phyloP scores from a whole-genome alignment of 1,284 basidiomycete species.

The Neonothopanus nambi region DNA sequence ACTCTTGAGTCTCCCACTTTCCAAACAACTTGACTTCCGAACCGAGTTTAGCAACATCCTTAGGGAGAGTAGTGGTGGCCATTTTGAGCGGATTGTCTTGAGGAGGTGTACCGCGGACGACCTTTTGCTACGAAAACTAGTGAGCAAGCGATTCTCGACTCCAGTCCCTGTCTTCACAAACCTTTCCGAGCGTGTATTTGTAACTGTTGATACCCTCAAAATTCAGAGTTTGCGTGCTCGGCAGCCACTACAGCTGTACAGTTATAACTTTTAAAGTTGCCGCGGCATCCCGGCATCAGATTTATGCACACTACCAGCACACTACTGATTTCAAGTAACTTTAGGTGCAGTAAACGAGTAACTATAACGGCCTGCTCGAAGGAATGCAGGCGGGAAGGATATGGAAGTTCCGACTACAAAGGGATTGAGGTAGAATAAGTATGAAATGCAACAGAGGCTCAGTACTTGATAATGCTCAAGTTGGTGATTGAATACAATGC shows the following conservation, averaged over 20 bases:
- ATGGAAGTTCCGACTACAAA: too few species aligned
- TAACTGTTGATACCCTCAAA: conserved; percentile 42
- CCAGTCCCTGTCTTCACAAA: conserved; percentile 16
- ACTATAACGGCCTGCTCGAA: too few species aligned
- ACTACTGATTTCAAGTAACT: too few species aligned
- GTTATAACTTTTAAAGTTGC: conserved; percentile 17
- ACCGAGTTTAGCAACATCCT: conserved; percentile 83
- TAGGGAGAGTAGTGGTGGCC: conserved; percentile 75
- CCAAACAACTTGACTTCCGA: conserved; percentile 93
- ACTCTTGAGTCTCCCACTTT: conserved; percentile 97
- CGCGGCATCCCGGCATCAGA: too few species aligned
- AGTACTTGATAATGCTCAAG: too few species aligned
- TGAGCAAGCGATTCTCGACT: conserved; percentile 8
- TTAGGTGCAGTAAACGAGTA: too few species aligned
- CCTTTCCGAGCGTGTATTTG: conserved; percentile 44
- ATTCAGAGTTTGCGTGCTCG: conserved; percentile 50
- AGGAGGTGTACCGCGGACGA: conserved; percentile 26
- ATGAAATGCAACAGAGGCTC: too few species aligned
- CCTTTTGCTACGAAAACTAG: conserved; percentile 1
- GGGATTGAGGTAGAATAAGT: too few species aligned
- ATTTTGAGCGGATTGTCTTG: conserved; percentile 46
- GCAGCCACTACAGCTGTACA: conserved; percentile 47
- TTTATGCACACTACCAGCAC: too few species aligned
- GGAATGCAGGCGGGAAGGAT: too few species aligned
- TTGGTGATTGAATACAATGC: too few species aligned